Percentiles rank a stretch among this genome's conserved stretches.
phyloP scores from a whole-genome alignment of 106 monocot genomes.

The Amphibolis antarctica region DNA sequence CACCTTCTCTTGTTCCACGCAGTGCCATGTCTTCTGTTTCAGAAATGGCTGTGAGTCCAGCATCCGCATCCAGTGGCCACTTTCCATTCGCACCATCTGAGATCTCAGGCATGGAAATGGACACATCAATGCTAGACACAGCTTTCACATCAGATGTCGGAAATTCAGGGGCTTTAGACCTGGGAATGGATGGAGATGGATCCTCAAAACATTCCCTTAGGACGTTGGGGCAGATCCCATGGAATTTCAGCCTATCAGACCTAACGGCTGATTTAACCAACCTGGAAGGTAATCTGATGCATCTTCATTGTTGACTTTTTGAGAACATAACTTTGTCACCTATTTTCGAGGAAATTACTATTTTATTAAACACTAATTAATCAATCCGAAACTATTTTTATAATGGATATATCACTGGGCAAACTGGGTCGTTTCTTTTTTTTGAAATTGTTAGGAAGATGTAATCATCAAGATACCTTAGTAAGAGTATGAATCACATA shows the following conservation, averaged over 20 bases:
- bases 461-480: too few species aligned
- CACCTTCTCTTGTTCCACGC: slow-evolving; percentile 20
- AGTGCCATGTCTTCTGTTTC: slow-evolving; percentile 38
- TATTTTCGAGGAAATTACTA: too few species aligned
- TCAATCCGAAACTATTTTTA: too few species aligned
- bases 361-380: too few species aligned
- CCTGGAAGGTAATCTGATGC: too few species aligned
- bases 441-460: too few species aligned
- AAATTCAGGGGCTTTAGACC: slow-evolving; percentile 28
- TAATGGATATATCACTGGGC: too few species aligned
- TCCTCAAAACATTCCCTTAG: slow-evolving; percentile 53
- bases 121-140: slow-evolving; percentile 43
- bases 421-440: too few species aligned
- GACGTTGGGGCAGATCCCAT: slow-evolving; percentile 59
- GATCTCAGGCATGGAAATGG: slow-evolving; percentile 69
- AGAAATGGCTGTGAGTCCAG: slow-evolving; percentile 74
- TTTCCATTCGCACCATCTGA: slow-evolving; percentile 79
- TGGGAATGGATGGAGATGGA: slow-evolving; percentile 58
- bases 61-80: slow-evolving; percentile 81
- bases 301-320: too few species aligned
- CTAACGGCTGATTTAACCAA: too few species aligned
- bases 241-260: slow-evolving; percentile 89
- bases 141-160: slow-evolving; percentile 45
- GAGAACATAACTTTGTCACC: too few species aligned
- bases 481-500: too few species aligned